Conservation (phyloP, 2,329 filamentous ascomycete species). For the Rutstroemia sp. region DNA sequence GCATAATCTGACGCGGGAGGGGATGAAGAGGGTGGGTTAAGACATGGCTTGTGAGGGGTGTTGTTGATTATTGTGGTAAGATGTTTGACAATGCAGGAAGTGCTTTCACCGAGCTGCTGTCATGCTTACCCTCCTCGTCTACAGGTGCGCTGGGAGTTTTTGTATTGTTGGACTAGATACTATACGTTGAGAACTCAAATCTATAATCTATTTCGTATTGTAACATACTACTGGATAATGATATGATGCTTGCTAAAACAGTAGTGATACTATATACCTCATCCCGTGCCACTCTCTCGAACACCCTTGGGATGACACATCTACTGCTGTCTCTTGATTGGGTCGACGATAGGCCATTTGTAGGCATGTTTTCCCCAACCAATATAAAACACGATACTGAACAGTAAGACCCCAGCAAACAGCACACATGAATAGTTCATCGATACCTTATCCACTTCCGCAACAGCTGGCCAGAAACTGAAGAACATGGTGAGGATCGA, state of each 20-base stretch:
- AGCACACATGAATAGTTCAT: constrained; percentile 11
- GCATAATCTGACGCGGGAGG: too few species aligned
- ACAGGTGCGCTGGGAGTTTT: too few species aligned
- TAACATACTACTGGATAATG: background rate
- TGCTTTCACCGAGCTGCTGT: too few species aligned
- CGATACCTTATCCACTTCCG: constrained; percentile 1
- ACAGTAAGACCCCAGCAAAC: constrained; percentile 3
- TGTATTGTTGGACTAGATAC: too few species aligned
- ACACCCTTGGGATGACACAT: background rate
- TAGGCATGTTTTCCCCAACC: constrained; percentile 33
- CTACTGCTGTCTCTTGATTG: constrained; percentile 14
- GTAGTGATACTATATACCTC: background rate
- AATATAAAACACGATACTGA: constrained; percentile 6
- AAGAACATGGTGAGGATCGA: constrained; percentile 9
- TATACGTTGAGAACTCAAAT: background rate
- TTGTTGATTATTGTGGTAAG: too few species aligned
- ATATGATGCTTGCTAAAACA: background rate
- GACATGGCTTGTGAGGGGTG: too few species aligned
- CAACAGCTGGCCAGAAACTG: constrained; percentile 6
- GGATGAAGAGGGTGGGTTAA: too few species aligned
- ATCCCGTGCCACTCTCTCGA: background rate
- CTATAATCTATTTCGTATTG: background rate
- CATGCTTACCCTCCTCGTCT: too few species aligned
- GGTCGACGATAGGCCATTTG: constrained; percentile 35
- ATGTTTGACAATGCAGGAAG: too few species aligned